Evolutionary conservation across 2,329 filamentous ascomycete genomes (phyloP), one percentile per base, ranked within the genome.

Genomic region (Didymella keratinophila): DNA sequence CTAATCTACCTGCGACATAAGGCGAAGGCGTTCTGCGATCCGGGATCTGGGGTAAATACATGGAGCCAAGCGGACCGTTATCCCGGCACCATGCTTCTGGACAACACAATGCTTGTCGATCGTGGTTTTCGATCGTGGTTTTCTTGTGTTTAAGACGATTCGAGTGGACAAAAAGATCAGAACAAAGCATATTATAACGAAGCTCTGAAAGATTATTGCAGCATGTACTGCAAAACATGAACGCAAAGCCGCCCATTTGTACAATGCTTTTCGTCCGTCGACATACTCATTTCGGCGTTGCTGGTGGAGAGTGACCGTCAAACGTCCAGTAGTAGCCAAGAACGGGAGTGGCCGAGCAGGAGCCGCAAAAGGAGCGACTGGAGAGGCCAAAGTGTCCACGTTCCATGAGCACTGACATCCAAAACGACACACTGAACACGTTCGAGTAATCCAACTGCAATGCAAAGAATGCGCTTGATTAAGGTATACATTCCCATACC

Each of bases 1-100:
- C 27, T 18, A 58, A 53, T 54, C 41, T 58, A 58, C 41, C 50
- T 58, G 56, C 18, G n/a, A 54, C 51, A 30, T 36, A 14, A 50
- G n/a, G 34, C 41, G 41, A 36, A 54, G 27, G 45, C 30, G 39
- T 53, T 48, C 44, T 51, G 30, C 39, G 32, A 9, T 39, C 39
- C 30, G 21, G 56, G 49, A 46, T 50, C 41, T 43, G 25, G 50
- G 56, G 50, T 58, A 58, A 58, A 58, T 42, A 8, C 30, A 30
- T 21, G 27, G 20, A 32, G 32, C 41, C 41, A 45, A 53, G 27
- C 56, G 56, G 56, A 50, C 56, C 56, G 56, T 23, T 11, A 12
- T 42, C 34, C 56, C 56, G 56, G 27, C n/a, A 39, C 27, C 49
- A 45, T 41, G 10, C 23, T 44, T 25, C n/a, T 21, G 32, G 21